phyloP scores from a whole-genome alignment of 192 early-diverging fungal species.

The Coemansia sp. region DNA sequence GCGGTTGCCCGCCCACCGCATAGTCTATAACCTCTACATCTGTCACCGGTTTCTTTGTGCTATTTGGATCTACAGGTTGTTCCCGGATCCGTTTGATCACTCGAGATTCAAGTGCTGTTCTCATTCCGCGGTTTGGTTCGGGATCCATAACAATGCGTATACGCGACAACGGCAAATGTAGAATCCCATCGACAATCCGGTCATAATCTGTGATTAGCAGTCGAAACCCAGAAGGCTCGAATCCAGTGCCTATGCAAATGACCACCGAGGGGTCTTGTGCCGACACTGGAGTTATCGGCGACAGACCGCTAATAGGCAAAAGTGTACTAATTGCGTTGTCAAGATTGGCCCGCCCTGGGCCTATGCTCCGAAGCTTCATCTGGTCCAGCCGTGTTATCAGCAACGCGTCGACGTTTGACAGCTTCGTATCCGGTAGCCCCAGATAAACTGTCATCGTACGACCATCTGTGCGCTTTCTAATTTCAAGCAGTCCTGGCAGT shows the following conservation, averaged over 20 bases:
- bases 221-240: slow-evolving; percentile 38
- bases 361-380: slow-evolving; percentile 35
- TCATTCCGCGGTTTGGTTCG: slow-evolving; percentile 19
- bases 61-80: background rate
- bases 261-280: slow-evolving; percentile 13
- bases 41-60: background rate
- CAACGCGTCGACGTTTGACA: slow-evolving; percentile 34
- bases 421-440: slow-evolving; percentile 28
- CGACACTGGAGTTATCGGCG: background rate
- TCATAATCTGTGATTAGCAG: slow-evolving; percentile 28
- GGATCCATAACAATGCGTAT: slow-evolving; percentile 26
- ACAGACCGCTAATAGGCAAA: slow-evolving; percentile 36
- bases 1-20: slow-evolving; percentile 21
- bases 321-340: slow-evolving; percentile 41
- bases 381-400: slow-evolving; percentile 42
- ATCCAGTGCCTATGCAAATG: slow-evolving; percentile 43
- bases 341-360: slow-evolving; percentile 43
- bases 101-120: slow-evolving; percentile 15
- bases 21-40: slow-evolving; percentile 37
- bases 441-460: slow-evolving; percentile 27
- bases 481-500: slow-evolving; percentile 36
- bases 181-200: slow-evolving; percentile 22
- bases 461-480: slow-evolving; percentile 11
- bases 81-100: slow-evolving; percentile 22
- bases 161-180: slow-evolving; percentile 9